Base-by-base conservation (phyloP, 2,329 filamentous ascomycete genomes). In the Cordyceps tenuipes region DNA sequence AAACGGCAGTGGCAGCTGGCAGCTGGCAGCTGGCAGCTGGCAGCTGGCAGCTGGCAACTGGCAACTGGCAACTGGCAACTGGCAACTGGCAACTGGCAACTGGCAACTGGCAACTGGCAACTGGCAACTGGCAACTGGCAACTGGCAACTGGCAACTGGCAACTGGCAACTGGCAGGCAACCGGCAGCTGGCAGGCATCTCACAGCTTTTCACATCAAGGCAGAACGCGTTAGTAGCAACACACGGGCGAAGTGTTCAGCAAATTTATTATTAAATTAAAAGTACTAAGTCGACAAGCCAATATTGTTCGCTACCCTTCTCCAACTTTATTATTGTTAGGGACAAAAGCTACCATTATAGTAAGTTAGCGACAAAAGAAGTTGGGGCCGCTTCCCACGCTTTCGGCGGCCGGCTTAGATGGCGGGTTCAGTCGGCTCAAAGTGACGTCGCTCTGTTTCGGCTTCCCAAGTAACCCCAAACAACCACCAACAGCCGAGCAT, bases 401-500 rank as follows among this genome's bases (percentile, higher is more conserved):
- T 56, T 19, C 46, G 21, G 46, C 52, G 23, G 5, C n/a, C 59
- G 59, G 59, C 53, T 61, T 56, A 57, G 46, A 17, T 17, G 41
- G 12, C 67, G 67, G 66, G 64, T 73, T 72, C 50, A 65, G 63
- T 73, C 72, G 72, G 72, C 72, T 72, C 68, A 72, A 48, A 67
- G 63, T 66, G 66, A 67, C 65, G 65, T 69, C 63, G 62, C 43
- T 60, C 54, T 47, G 61, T 34, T 57, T 59, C 63, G 61, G 63
- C 63, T 52, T 55, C 51, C 47, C 36, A 47, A 48, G 52, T 34
- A 23, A 61, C 61, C 31, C 41, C 56, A 57, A 54, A 39, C 57
- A 59, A 54, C 59, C 55, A 59, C 47, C 50, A 51, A 55, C 44
- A 59, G 47, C 61, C 61, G 56, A 59, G 50, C 57, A 23, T 43